Percentiles rank a stretch among this genome's conserved stretches.
phyloP scores from a whole-genome alignment of 2,329 filamentous ascomycete genomes.

The Dothidotthia symphoricarpi region DNA sequence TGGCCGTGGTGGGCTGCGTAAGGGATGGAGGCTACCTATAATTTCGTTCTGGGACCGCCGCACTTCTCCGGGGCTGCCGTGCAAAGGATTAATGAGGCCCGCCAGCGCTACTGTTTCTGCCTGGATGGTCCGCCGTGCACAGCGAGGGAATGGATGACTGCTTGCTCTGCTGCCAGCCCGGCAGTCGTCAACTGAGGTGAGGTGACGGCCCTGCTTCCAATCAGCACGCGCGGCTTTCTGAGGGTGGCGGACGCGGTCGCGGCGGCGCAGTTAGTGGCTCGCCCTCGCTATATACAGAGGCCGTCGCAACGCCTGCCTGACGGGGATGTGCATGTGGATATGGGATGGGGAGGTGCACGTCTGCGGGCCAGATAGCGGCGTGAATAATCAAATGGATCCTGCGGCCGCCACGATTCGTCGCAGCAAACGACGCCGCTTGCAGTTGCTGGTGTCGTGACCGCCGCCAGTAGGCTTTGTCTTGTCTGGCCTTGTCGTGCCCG shows the following conservation, averaged over 20 bases:
- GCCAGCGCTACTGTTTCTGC: conserved; percentile 25
- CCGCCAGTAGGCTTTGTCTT: conserved; percentile 1
- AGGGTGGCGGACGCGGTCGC: conserved; percentile 3
- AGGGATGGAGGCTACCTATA: conserved; percentile 15
- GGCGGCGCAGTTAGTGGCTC: conserved; percentile 6
- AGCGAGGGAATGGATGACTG: too few relatives aligned
- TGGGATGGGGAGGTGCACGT: too few relatives aligned
- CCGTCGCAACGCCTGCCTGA: conserved; percentile 4
- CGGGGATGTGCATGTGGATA: conserved; percentile 8
- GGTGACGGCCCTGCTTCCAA: too few relatives aligned
- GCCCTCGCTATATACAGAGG: not conserved
- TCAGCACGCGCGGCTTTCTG: not conserved
- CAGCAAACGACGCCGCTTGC: conserved; percentile 7
- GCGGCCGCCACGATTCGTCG: too few relatives aligned
- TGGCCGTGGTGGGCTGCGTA: conserved; percentile 20
- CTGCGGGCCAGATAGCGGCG: conserved; percentile 27
- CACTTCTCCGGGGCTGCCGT: conserved; percentile 10
- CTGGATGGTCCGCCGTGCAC: conserved; percentile 7
- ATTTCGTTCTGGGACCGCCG: conserved; percentile 9
- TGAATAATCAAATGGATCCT: conserved; percentile 15
- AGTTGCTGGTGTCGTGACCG: conserved; percentile 5
- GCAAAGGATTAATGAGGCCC: conserved; percentile 20
- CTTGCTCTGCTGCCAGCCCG: too few relatives aligned
- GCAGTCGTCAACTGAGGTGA: too few relatives aligned
- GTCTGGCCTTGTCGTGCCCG: conserved; percentile 1